Evolutionary conservation across 208 protist species (phyloP), one percentile per base, ranked within the genome.

Genomic region (Trypanosoma lewisi): DNA sequence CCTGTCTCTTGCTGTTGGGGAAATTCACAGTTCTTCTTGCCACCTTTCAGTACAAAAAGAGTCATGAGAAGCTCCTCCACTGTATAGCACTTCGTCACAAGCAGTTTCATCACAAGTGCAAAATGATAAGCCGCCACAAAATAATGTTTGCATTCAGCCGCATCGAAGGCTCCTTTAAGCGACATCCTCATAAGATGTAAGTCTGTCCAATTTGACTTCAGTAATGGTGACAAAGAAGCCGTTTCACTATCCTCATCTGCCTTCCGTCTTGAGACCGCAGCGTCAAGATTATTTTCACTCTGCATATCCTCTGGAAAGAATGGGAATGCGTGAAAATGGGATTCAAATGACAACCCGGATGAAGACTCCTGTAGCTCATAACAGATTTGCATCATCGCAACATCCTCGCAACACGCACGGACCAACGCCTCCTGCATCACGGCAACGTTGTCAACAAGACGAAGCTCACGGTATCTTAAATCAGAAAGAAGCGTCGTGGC

Each of bases 61-160:
- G 47, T 64, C 21, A 63, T 45, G 8, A 85, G 51, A 14, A 90
- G 63, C 57, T 90, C 83, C 64, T 87, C 80, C 45, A 86, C 36
- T 6, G 75, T 42, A 21, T 79, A 71, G 44, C 78, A 82, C 57
- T 90, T 90, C 4, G 73, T 72, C 37, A 76, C 64, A 44, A 86
- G 50, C 0, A 90, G 55, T 39, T 82, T 82, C 5, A 83, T 44
- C 12, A 83, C 73, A 23, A 90, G 60, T 16, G 77, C 79, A 67
- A 83, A 91, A 60, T 80, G 63, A 45, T 81, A 64, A 12, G 75
- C 78, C 5, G 81, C 70, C 12, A 82, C 28, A 63, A 78, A 66
- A 12, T 60, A 48, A 14, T 82, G 79, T 7, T 77, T 67, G 12
- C 55, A 57, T 11, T 57, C 59, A 0, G 68, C 78, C 0, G 81